These are phyloP conservation scores for Phytopythium oedochilum DNA, from an alignment of 352 stramenopile genomes.

Conservation along the genomic window DNA sequence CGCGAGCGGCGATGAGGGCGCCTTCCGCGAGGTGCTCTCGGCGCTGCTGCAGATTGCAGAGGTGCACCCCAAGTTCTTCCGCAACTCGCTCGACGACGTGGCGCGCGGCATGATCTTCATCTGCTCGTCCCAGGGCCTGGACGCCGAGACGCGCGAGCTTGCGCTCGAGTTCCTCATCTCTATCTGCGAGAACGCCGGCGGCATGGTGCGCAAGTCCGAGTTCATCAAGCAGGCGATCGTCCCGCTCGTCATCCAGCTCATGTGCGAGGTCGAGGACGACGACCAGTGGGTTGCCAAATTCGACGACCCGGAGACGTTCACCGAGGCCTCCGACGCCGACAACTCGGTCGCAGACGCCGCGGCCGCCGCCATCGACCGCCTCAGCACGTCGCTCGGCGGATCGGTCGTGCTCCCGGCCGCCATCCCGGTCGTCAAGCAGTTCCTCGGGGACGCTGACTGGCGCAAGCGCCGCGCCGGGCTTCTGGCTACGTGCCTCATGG, in stretches of 20 bases:
- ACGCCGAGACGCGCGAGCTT: conserved; percentile 72
- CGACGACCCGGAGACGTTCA: conserved; percentile 77
- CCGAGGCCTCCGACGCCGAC: conserved; percentile 55
- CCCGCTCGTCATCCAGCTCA: conserved; percentile 70
- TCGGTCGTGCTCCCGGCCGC: conserved; percentile 68
- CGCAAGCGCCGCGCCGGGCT: conserved; percentile 74
- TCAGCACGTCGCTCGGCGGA: conserved; percentile 68
- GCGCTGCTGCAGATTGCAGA: conserved; percentile 72
- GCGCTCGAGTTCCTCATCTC: conserved; percentile 81
- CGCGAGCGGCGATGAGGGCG: conserved; percentile 48
- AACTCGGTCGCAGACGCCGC: conserved; percentile 64
- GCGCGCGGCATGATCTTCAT: conserved; percentile 80
- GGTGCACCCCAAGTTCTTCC: conserved; percentile 82
- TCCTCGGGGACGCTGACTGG: conserved; percentile 61
- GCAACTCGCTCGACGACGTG: conserved; percentile 59
- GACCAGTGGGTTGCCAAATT: conserved; percentile 65
- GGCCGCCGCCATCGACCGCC: conserved; percentile 72
- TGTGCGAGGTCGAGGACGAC: conserved; percentile 80
- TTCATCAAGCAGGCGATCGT: conserved; percentile 63
- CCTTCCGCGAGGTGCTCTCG: conserved; percentile 69
- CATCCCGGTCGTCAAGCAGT: conserved; percentile 69
- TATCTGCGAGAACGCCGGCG: conserved; percentile 73
- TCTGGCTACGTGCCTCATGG: conserved; percentile 73
- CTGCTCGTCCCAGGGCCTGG: conserved; percentile 51
- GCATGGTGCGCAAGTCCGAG: conserved; percentile 76